Base-by-base conservation (phyloP, 2,329 filamentous ascomycete species). In the Aspergillus ibericus region DNA sequence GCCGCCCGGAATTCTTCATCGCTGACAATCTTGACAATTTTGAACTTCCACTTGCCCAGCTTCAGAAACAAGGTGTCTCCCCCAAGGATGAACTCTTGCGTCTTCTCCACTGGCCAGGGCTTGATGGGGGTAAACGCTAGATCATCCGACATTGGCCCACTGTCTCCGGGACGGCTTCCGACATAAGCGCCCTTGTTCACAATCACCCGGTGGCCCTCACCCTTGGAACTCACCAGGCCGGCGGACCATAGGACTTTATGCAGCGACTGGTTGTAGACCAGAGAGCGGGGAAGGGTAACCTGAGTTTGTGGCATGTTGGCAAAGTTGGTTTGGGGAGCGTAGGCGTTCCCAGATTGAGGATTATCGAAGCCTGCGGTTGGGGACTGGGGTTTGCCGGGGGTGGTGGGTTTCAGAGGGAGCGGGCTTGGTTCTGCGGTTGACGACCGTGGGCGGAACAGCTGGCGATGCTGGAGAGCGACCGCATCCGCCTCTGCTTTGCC, bases 401-500 rank as follows among this genome's bases (percentile, higher is more conserved):
- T 66, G 59, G 32, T 57, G 1, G 72, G 55, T 10, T 53, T 64
- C 27, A 60, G 59, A 5, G 64, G 66, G 25, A 73, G 64, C 9
- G 73, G 73, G 5, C 71, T 74, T 4, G 73, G 73, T 36, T 70
- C 69, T n/a, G 64, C 68, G 1, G 67, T 72, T 5, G 73, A 75
- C 7, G 62, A 69, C 29, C 68, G 71, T 29, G 72, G 65, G 18
- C 69, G 69, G 67, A 81, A 76, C 5, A 85, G 69, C 59, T 80
- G 75, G 46, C 79, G 78, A 63, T 88, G 85, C 61, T 85, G 78
- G 15, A 69, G 65, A 59, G 87, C 85, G 6, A 91, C 87, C 20
- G 83, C 78, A 13, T 83, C 72, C 0, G 93, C 92, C 61, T 83
- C 83, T 7, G 82, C 68, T 0, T 79, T 72, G 13, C 93, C 91